Conservation (phyloP, 352 stramenopile genomes). For the Pilasporangium apinafurcum region DNA sequence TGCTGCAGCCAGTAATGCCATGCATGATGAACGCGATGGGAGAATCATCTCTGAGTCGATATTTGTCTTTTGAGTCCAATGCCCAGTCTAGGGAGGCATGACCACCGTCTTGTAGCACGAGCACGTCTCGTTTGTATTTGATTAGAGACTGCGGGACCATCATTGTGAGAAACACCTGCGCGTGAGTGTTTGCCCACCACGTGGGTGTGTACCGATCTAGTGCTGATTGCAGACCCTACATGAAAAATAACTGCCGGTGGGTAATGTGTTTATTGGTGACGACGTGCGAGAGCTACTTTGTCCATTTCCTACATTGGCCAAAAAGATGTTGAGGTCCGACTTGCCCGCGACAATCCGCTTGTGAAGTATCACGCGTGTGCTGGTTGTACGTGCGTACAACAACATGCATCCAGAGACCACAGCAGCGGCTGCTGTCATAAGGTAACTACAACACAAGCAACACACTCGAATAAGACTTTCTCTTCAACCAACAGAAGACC, state of each 20-base stretch:
- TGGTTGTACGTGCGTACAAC: constrained; percentile 13
- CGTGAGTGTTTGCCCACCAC: constrained; percentile 73
- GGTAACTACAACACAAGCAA: too few relatives aligned
- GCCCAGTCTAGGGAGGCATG: constrained; percentile 70
- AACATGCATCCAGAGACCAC: constrained; percentile 25
- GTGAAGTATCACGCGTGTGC: constrained; percentile 1
- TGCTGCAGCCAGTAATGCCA: constrained; percentile 60
- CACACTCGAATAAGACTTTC: too few relatives aligned
- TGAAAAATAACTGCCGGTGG: too few relatives aligned
- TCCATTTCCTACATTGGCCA: constrained; percentile 26
- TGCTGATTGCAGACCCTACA: constrained; percentile 33
- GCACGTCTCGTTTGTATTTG: constrained; percentile 51
- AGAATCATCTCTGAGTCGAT: constrained; percentile 11
- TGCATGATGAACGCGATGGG: constrained; percentile 67
- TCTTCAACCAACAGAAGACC: background rate
- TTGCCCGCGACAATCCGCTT: constrained; percentile 54
- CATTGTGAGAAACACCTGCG: constrained; percentile 70
- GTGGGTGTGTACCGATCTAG: constrained; percentile 56
- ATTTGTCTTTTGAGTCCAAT: constrained; percentile 14
- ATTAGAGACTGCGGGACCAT: constrained; percentile 50
- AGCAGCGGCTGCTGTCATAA: constrained; percentile 8
- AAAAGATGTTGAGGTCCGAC: constrained; percentile 63
- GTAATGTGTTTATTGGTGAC: too few relatives aligned
- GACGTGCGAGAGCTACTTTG: too few relatives aligned
- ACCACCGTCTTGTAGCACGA: constrained; percentile 51